phyloP scores from a whole-genome alignment of 768 basidiomycete species.

The Coprinopsis sp. region DNA sequence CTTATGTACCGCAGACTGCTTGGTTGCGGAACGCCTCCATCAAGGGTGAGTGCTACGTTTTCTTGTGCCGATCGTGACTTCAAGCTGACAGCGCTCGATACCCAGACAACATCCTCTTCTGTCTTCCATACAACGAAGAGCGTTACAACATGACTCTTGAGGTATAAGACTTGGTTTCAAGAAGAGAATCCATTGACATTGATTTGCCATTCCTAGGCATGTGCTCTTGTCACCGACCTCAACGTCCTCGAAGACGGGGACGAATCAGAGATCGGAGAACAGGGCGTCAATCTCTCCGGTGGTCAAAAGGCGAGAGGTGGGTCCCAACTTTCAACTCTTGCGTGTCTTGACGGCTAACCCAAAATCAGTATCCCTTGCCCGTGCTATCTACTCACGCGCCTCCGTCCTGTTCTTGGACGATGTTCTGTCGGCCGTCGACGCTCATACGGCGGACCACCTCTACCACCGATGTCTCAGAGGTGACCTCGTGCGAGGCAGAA shows the following conservation, averaged over 20 bases:
- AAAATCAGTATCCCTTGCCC: slow-evolving; percentile 39
- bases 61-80: neutral
- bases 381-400: slow-evolving; percentile 88
- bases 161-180: slow-evolving; percentile 42
- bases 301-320: slow-evolving; percentile 68
- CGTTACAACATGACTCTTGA: slow-evolving; percentile 77
- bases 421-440: slow-evolving; percentile 71
- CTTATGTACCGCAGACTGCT: slow-evolving; percentile 82
- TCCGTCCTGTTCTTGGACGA: slow-evolving; percentile 82
- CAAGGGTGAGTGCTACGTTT: slow-evolving; percentile 30
- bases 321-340: slow-evolving; percentile 19
- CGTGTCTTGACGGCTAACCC: slow-evolving; percentile 33
- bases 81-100: neutral
- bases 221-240: slow-evolving; percentile 68
- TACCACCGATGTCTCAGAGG: slow-evolving; percentile 80
- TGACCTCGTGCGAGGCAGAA: slow-evolving; percentile 73
- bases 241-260: slow-evolving; percentile 86
- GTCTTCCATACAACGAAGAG: slow-evolving; percentile 71
- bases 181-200: neutral
- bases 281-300: slow-evolving; percentile 61
- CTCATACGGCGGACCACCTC: slow-evolving; percentile 86
- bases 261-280: slow-evolving; percentile 83
- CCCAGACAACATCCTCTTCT: slow-evolving; percentile 73
- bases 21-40: slow-evolving; percentile 70
- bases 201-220: slow-evolving; percentile 36